Percentiles rank a stretch among this genome's conserved stretches.
phyloP scores from a whole-genome alignment of 352 stramenopile genomes.

The Elongisporangium anandrum region DNA sequence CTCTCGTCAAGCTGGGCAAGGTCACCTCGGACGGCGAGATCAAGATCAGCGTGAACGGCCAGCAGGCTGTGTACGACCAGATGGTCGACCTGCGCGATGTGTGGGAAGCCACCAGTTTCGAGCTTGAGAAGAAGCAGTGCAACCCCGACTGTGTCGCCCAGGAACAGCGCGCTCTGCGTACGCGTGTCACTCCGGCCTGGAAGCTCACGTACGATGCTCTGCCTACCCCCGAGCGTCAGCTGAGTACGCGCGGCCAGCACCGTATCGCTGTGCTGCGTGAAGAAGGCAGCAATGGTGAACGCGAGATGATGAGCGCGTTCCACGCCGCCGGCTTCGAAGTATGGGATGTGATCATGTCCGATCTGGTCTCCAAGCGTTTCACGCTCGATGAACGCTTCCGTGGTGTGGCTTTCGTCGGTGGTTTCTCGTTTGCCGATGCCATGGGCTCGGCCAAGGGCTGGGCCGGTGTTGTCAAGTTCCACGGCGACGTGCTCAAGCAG shows the following conservation, averaged over 20 bases:
- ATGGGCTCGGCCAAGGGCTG: slow-evolving; percentile 99
- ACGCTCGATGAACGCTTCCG: slow-evolving; percentile 93
- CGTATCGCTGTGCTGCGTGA: slow-evolving; percentile 96
- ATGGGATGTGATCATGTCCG: slow-evolving; percentile 98
- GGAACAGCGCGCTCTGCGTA: slow-evolving; percentile 91
- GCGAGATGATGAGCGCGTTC: slow-evolving; percentile 98
- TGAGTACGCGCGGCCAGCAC: slow-evolving; percentile 84
- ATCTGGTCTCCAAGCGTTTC: slow-evolving; percentile 91
- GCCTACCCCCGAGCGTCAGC: slow-evolving; percentile 75
- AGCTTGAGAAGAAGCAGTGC: slow-evolving; percentile 96
- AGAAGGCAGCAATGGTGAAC: slow-evolving; percentile 98
- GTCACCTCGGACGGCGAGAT: slow-evolving; percentile 86
- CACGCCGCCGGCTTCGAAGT: slow-evolving; percentile 96
- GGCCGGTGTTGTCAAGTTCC: slow-evolving; percentile 97
- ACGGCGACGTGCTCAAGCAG: slow-evolving; percentile 93
- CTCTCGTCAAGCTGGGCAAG: slow-evolving; percentile 88
- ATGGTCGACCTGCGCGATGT: slow-evolving; percentile 91
- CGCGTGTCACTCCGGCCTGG: slow-evolving; percentile 81
- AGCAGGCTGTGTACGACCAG: slow-evolving; percentile 63
- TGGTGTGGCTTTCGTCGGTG: slow-evolving; percentile 97
- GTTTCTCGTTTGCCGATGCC: slow-evolving; percentile 99
- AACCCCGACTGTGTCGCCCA: slow-evolving; percentile 94
- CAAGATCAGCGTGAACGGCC: slow-evolving; percentile 87
- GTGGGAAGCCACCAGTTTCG: slow-evolving; percentile 99
- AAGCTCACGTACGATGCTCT: slow-evolving; percentile 88